Evolutionary conservation across 768 basidiomycete species (phyloP), one percentile per base, ranked within the genome.

Genomic region (Rhizopogon salebrosus): DNA sequence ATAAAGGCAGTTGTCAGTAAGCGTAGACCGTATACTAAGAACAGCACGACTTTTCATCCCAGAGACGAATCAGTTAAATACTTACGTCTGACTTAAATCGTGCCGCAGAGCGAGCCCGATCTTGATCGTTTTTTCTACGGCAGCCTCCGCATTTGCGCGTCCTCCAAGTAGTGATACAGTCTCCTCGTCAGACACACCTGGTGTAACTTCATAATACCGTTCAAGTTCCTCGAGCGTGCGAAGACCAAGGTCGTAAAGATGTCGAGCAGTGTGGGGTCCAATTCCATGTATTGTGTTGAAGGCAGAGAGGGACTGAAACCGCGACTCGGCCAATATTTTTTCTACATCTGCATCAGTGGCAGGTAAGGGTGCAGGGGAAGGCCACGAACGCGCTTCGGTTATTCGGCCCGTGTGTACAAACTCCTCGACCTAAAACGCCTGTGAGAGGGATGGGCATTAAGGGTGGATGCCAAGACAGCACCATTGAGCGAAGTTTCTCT

Each of bases 221-320:
- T 85, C 80, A 41, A 95, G 75, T 62, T 91, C 84, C 4, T 80
- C 76, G 6, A 92, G 63, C 0, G 80, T 85, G 31, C 89, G 80
- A 40, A 90, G 66, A 2, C 86, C 85, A 39, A 77, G 70, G 29
- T 78, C 78, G 63, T 84, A 89, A 4, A 91, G 73, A 36, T 75
- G 70, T 6, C 82, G 77, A 6, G 91, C 87, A 6, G 77, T 87
- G n/a, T 70, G 66, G 0, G 89, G 75, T 6, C 91, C 91, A 31
- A 93, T 84, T 8, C 88, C 85, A 50, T 93, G 83, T 51, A 93
- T 68, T 5, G 79, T 73, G 13, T 77, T 70, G 60, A 93, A 89
- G 0, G 70, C 60, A 6, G 77, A 75, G 7, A 92, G 75, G 0
- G 80, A 66, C 48, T 72, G 67, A 63, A 80, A 89, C 34, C 86